Evolutionary conservation across 495 filamentous ascomycete genomes (phyloP).

Genomic region (Penicillium lividum): DNA sequence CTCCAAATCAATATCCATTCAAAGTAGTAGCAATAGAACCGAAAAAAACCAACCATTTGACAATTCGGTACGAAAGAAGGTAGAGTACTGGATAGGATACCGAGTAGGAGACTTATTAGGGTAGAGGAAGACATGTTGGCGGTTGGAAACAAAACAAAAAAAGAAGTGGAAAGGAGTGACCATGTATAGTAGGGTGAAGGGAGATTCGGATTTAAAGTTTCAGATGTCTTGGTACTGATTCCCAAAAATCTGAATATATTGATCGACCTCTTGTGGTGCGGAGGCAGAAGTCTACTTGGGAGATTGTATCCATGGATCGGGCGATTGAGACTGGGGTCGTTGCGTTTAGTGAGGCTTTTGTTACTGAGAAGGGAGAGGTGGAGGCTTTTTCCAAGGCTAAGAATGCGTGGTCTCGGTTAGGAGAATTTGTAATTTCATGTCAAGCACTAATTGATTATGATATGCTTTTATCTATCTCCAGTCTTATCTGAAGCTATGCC

Average conservation of each 20-base stretch:
- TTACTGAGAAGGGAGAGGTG: conserved; percentile 11
- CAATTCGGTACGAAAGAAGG: too few species aligned
- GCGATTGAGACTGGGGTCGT: conserved; percentile 22
- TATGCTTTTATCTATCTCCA: neutral
- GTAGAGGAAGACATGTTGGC: too few species aligned
- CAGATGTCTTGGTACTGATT: too few species aligned
- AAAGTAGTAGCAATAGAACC: too few species aligned
- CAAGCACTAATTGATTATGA: neutral
- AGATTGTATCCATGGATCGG: conserved; percentile 20
- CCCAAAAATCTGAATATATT: too few species aligned
- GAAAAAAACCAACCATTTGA: too few species aligned
- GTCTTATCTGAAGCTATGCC: neutral
- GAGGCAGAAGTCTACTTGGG: conserved; percentile 28
- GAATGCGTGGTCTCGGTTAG: neutral
- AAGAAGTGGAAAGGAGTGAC: too few species aligned
- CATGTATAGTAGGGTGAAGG: conserved; percentile 13
- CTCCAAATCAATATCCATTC: neutral
- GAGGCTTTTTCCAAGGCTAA: conserved; percentile 18
- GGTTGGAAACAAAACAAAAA: too few species aligned
- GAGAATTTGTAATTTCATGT: neutral
- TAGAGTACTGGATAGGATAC: too few species aligned
- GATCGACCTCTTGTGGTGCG: conserved; percentile 25
- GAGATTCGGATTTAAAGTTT: conserved; percentile 17
- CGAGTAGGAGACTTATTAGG: too few species aligned
- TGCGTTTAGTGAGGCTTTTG: conserved; percentile 27